Evolutionary conservation across 2,329 filamentous ascomycete genomes (phyloP), one percentile per base, ranked within the genome.

Genomic region (Lasiodiplodia sp.): DNA sequence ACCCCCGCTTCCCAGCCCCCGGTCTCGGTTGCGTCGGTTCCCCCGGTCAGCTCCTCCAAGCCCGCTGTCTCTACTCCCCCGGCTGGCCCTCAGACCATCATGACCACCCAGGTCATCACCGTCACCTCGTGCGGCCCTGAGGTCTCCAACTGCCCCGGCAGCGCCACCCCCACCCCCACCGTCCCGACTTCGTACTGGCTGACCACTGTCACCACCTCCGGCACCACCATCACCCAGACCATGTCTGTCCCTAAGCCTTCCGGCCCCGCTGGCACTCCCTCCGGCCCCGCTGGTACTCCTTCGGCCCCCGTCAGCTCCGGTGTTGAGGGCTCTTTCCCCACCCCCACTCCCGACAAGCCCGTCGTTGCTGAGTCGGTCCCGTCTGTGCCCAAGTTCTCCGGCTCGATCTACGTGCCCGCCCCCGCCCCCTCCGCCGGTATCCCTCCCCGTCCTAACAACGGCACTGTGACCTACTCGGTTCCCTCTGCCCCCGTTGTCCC

Each of bases 101-200:
- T 58, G 37, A 58, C 65, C 65, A 67, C 65, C 40, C 56, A 57
- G 53, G 55, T 67, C 40, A 56, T 57, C 38, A 67, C 65, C 31
- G 38, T 64, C 60, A 64, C 60, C 60, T 64, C 60, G 18, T 64
- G 65, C 65, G 65, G 53, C 55, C 53, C 65, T 28, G 38, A 47
- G 40, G 56, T 67, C 65, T 60, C 34, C 53, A 71, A 74, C 67
- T 73, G 71, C 66, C 72, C 75, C 10, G 71, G 71, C 31, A n/a
- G 68, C 71, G 66, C 69, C 67, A 2, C 28, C n/a, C 18, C n/a
- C 28, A 28, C 18, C 3, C 44, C 58, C 25, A n/a, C 21, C 16
- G 21, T 12, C 44, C 44, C 58, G 16, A 28, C 44, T 23, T 34
- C 25, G 18, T 58, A 44, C 34, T 38, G 21, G 34, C 10, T 40